A percentile compares a stretch with the other conserved stretches of the same genome.
These are phyloP conservation scores for Lachancea sp. DNA, from an alignment of 805 yeast genomes.

Conservation along the genomic window DNA sequence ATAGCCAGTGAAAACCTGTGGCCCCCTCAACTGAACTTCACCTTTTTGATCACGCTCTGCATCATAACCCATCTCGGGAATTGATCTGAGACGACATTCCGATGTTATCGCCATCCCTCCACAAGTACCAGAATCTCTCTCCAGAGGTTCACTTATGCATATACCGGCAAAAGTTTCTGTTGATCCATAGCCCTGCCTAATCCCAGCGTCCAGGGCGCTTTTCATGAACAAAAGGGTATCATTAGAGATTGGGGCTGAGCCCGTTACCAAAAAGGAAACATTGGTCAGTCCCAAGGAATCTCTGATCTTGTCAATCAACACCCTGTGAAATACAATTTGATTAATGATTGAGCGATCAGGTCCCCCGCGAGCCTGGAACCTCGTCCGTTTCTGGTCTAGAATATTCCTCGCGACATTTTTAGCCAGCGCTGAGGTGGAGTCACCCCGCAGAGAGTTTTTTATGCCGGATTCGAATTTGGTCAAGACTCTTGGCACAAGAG, in stretches of 20 bases:
- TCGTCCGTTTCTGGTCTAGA: conserved; percentile 19
- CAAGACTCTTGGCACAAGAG: conserved; percentile 59
- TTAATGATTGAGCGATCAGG: conserved; percentile 37
- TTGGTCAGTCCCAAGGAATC: conserved; percentile 44
- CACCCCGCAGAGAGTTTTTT: conserved; percentile 34
- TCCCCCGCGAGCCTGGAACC: conserved; percentile 30
- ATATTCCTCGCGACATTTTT: conserved; percentile 22
- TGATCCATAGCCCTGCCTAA: conserved; percentile 69
- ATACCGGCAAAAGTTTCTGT: conserved; percentile 69
- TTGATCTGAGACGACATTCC: conserved; percentile 56
- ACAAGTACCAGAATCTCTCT: conserved; percentile 45
- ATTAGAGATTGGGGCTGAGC: conserved; percentile 67
- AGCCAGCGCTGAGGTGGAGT: conserved; percentile 10
- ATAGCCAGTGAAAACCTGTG: conserved; percentile 52
- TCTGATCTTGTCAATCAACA: conserved; percentile 39
- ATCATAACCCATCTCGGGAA: conserved; percentile 56
- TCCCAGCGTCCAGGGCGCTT: conserved; percentile 50
- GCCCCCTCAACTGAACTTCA: conserved; percentile 58
- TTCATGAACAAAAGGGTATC: conserved; percentile 56
- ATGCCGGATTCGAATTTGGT: conserved; percentile 57
- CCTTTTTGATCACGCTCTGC: conserved; percentile 44
- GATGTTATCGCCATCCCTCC: conserved; percentile 52
- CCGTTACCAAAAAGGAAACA: conserved; percentile 38
- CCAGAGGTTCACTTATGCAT: conserved; percentile 39
- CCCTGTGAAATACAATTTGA: conserved; percentile 27